Evolutionary conservation across 257 asterid species (phyloP), one percentile per base, ranked within the genome.

Genomic region (Nicotiana benthamiana): DNA sequence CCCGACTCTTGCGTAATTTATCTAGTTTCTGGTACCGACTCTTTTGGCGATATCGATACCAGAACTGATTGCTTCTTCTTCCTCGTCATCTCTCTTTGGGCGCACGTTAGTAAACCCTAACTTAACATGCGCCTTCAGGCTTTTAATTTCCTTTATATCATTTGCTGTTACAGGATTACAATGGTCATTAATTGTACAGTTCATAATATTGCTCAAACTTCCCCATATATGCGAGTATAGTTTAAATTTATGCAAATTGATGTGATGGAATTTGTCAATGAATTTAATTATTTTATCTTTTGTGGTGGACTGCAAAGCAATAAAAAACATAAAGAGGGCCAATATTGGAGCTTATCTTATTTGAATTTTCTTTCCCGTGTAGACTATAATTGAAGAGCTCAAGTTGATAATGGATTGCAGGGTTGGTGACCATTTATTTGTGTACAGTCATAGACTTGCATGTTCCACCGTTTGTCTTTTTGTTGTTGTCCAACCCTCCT

Each of bases 391-490:
- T 80, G 75, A 13, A 82, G 26, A 46, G 64, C 61, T 87, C 63
- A 60, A 85, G 48, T 28, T 18, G 79, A 63, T 76, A 51, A 64
- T 83, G 83, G 77, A 79, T 64, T 52, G 82, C 57, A 48, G 15
- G 36, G 36, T 28, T 40, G 67, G 64, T 52, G 59, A 65, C 54
- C 61, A 27, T 66, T 22, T 56, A 40, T 43, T 83, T 43, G 57
- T 43, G 59, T 13, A 72, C 22, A 46, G 40, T 34, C 40, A 2
- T 24, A 72, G 15, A 72, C 48, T 27, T 85, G 83, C 90, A 85
- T 83, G 88, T 84, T 88, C 83, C 87, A 72, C 86, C 84, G 86
- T 81, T 86, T 81, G 88, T 86, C 82, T 66, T 81, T 83, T 87
- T 86, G 79, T 82, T 84, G 17, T 84, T 81, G 89, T 84, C 86